Evolutionary conservation across 2,329 filamentous ascomycete genomes (phyloP), one percentile per base, ranked within the genome.

Genomic region (Phaeosphaeria sp.): DNA sequence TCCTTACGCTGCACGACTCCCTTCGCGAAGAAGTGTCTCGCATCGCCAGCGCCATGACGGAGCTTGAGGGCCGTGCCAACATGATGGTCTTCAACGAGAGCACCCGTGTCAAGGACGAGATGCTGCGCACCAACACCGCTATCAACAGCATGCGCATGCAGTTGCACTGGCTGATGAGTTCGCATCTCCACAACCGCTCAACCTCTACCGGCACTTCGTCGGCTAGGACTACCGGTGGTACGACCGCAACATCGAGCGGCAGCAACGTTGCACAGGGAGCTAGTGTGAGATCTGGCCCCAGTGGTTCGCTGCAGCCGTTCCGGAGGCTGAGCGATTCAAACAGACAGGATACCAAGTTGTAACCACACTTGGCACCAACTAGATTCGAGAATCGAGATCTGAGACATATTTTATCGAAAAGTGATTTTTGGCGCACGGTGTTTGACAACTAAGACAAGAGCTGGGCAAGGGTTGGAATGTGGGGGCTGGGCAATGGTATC

Each of bases 41-140:
- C 49, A 78, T 87, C 25, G 81, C 82, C 15, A 79, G 81, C 51
- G 82, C 84, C 2, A 77, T 89, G 10, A 81, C 82, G 3, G 85
- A 88, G 55, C 79, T 88, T 43, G 87, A 89, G 60, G 85, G 84
- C 47, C 82, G 85, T 36, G 83, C 84, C 39, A 86, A 80, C 71
- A 86, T 89, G 85, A 83, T 85, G 57, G 82, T 86, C 42, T 82
- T 88, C 76, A 89, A 87, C 64, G 86, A 89, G 69, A 86, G 82
- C 47, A 79, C 88, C 30, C 84, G 86, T 3, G 80, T 84, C 50
- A 85, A 87, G 58, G 86, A 88, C 63, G 86, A 89, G 58, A 83
- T 88, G 76, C 80, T 85, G 11, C 86, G 87, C 66, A 83, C 84
- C 7, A 87, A 84, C 58, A 85, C 85, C 2, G 85, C 85, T 41